Conservation (phyloP, 768 basidiomycete species). For the Leccinum fibrillosum region DNA sequence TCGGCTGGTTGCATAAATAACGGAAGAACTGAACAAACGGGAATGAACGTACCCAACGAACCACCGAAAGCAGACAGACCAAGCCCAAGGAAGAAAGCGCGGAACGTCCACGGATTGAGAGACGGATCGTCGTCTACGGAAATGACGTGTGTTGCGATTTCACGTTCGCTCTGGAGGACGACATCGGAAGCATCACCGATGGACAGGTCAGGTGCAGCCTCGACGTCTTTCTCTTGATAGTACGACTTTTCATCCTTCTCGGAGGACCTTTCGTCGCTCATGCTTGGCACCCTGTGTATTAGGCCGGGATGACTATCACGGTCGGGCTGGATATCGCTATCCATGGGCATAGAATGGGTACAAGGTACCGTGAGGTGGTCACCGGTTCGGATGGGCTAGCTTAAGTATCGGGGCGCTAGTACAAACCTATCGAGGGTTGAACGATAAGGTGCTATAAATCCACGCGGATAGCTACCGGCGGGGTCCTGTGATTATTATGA, state of each 20-base stretch:
- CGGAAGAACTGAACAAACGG: neutral
- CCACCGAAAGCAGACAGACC: neutral
- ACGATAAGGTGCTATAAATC: neutral
- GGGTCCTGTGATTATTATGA: neutral
- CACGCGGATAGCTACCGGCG: neutral
- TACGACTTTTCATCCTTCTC: conserved; percentile 11
- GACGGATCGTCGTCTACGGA: conserved; percentile 4
- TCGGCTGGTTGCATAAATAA: conserved; percentile 36
- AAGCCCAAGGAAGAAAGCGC: neutral
- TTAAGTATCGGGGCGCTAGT: conserved; percentile 1
- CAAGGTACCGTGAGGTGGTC: neutral
- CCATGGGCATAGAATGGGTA: conserved; percentile 5
- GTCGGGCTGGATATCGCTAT: neutral
- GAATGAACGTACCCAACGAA: neutral
- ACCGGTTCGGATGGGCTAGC: neutral
- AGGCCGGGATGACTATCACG: neutral
- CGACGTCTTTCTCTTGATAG: conserved; percentile 32
- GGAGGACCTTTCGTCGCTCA: conserved; percentile 3
- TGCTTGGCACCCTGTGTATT: neutral
- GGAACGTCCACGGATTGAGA: neutral
- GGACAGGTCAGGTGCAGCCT: conserved; percentile 10
- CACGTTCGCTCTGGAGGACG: conserved; percentile 40
- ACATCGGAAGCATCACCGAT: conserved; percentile 9
- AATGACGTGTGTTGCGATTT: conserved; percentile 43
- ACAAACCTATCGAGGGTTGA: neutral